Base-by-base conservation (phyloP, 2,329 filamentous ascomycete genomes). In the Fusarium floridanum region DNA sequence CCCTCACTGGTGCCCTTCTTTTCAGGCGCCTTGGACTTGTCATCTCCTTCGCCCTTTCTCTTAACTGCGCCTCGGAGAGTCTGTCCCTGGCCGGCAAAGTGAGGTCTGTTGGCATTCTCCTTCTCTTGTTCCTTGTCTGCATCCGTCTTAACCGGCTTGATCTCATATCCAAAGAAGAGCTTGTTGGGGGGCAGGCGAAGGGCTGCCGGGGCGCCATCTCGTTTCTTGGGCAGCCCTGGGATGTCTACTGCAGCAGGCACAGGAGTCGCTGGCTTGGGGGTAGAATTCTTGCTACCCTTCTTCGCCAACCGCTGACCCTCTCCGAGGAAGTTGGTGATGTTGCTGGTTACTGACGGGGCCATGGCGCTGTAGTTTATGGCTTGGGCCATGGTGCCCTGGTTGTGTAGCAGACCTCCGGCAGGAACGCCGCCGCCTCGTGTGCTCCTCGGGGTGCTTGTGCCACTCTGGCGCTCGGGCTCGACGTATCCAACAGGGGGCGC, bases 351-450 rank as follows among this genome's bases (percentile, higher is more conserved):
- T 5, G 91, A 91, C 1, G 97, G 95, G 1, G 95, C 94, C 76
- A 99, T 97, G 36, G 95, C 90, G 62, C 91, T 90, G 84, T 98
- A 99, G 86, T 98, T 98, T 86, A 99, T 98, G n/a, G 95, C 91
- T 79, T 98, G 95, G 0, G 97, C 95, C 97, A 99, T 99, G 70
- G 92, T 95, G 12, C 97, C 97, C 78, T 97, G 94, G 71, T 88
- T 91, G 82, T 97, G 95, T 27, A 98, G 83, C 17, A 93, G 85
- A 6, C 95, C 94, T 32, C 95, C 93, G 2, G 90, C 86, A 9
- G 93, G 92, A 69, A 93, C 82, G 14, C 90, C 90, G 65, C 90
- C 89, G 1, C 60, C 48, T 22, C 88, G 86, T 5, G 84, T 86
- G 78, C 93, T 97, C 61, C 92, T 87, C 2, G 95, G 95, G 17